phyloP scores from a whole-genome alignment of 2,329 filamentous ascomycete species.

The Chaetomiaceae sp. region DNA sequence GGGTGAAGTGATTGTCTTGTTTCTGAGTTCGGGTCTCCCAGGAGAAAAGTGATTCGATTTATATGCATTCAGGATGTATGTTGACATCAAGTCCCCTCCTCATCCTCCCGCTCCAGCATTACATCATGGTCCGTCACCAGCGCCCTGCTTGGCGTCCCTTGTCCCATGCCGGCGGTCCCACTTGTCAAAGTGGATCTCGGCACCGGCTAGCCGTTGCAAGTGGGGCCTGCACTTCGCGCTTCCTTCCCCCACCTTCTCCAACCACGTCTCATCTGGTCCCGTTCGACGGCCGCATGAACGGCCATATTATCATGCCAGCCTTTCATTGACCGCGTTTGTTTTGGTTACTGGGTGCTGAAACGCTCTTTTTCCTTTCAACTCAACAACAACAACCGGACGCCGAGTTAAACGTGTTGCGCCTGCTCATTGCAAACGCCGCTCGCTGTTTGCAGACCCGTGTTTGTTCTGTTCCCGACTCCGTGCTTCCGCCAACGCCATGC shows the following conservation, averaged over 20 bases:
- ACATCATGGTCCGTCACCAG: constrained; percentile 22
- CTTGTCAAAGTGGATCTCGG: background rate
- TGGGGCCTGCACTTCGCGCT: background rate
- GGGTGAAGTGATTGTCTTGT: no score
- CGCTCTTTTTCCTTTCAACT: background rate
- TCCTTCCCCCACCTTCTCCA: constrained; percentile 11
- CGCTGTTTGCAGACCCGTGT: no score
- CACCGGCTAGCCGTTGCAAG: background rate
- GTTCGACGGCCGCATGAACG: constrained; percentile 18
- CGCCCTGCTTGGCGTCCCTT: background rate
- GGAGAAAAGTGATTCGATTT: no score
- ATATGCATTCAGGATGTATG: background rate
- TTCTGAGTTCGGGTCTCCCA: no score
- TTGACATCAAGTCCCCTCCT: constrained; percentile 17
- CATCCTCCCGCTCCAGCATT: constrained; percentile 21
- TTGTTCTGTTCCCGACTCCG: background rate
- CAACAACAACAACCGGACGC: background rate
- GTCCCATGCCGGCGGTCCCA: background rate
- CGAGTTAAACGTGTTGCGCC: no score
- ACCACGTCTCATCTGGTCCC: background rate
- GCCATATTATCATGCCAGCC: constrained; percentile 20
- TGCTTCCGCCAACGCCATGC: constrained; percentile 36
- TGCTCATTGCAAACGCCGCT: no score
- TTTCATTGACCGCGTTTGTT: constrained; percentile 6
- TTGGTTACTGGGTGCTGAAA: background rate